Evolutionary conservation across 495 filamentous ascomycete species (phyloP).

Genomic region (Trichoderma virens): DNA sequence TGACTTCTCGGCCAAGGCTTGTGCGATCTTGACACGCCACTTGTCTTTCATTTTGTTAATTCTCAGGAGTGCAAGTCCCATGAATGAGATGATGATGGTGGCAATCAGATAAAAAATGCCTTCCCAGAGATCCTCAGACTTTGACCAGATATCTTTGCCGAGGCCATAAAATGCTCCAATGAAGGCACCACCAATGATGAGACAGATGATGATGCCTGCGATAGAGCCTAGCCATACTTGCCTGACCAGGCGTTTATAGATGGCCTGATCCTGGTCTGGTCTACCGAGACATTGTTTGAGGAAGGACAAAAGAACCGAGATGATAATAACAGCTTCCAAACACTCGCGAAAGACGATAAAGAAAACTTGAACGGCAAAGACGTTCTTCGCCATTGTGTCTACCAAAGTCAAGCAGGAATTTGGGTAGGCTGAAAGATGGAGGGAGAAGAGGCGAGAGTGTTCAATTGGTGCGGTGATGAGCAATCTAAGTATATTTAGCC

Average conservation of each 20-base stretch:
- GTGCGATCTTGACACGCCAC: constrained; percentile 58
- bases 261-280: constrained; percentile 24
- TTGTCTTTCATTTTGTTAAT: constrained; percentile 64
- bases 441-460: neutral
- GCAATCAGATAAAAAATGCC: constrained; percentile 56
- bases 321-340: constrained; percentile 59
- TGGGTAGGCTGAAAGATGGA: constrained; percentile 10
- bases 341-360: constrained; percentile 70
- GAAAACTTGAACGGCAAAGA: constrained; percentile 38
- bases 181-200: constrained; percentile 52
- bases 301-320: constrained; percentile 64
- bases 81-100: constrained; percentile 57
- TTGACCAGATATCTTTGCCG: constrained; percentile 47
- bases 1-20: constrained; percentile 43
- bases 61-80: constrained; percentile 65
- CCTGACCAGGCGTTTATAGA: constrained; percentile 45
- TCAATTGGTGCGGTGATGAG: neutral
- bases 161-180: constrained; percentile 62
- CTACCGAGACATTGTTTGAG: constrained; percentile 24
- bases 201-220: constrained; percentile 48
- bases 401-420: neutral
- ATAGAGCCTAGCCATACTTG: constrained; percentile 56
- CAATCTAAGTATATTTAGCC: neutral
- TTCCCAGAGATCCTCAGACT: constrained; percentile 61
- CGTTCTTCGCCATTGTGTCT: constrained; percentile 12